Conservation (phyloP, 441 rosid genomes). For the Omphalea diandra region DNA sequence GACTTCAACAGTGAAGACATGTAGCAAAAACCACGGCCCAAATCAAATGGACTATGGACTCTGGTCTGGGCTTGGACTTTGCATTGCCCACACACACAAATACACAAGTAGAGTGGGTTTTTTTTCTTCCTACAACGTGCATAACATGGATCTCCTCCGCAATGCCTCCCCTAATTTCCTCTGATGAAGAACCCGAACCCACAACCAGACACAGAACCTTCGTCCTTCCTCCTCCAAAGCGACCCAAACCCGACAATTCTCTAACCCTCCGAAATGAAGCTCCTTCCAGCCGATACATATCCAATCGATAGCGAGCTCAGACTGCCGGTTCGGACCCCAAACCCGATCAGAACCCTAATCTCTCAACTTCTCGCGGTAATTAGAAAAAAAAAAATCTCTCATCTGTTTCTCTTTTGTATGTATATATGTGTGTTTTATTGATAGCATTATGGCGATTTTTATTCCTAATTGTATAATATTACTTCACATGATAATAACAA, state of each 20-base stretch:
- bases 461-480: too few species aligned
- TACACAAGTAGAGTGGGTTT: too few species aligned
- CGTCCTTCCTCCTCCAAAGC: slow-evolving; percentile 28
- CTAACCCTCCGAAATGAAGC: slow-evolving; percentile 27
- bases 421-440: neutral
- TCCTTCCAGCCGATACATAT: slow-evolving; percentile 62
- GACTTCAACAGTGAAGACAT: too few species aligned
- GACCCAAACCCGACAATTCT: slow-evolving; percentile 25
- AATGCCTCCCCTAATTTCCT: slow-evolving; percentile 40
- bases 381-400: too few species aligned
- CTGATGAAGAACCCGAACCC: slow-evolving; percentile 43
- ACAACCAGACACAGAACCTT: neutral
- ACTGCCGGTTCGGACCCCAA: slow-evolving; percentile 7
- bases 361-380: slow-evolving; percentile 41
- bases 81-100: too few species aligned
- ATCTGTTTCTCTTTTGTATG: neutral
- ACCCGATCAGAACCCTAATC: too few species aligned
- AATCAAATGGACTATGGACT: too few species aligned
- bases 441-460: too few species aligned
- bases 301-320: slow-evolving; percentile 64
- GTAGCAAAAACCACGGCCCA: too few species aligned
- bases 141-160: slow-evolving; percentile 64
- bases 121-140: too few species aligned
- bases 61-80: too few species aligned
- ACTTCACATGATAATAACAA: neutral